Percentiles rank a stretch among this genome's conserved stretches.
phyloP scores from a whole-genome alignment of 495 filamentous ascomycete genomes.

The Penicillium alfredii region DNA sequence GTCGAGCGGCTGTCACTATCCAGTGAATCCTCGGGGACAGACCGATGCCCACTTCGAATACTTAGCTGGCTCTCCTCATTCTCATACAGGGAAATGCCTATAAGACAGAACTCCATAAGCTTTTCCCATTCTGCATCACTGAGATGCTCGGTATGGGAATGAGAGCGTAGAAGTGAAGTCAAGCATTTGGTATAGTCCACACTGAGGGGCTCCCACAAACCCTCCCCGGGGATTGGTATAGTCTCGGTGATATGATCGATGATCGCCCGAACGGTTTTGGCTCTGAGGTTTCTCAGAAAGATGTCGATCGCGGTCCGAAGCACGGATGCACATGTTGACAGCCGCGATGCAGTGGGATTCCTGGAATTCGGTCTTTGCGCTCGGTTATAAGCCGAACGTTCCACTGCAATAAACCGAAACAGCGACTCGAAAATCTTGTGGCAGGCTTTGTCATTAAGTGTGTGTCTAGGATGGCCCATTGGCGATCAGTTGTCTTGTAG shows the following conservation, averaged over 20 bases:
- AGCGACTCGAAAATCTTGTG: constrained; percentile 77
- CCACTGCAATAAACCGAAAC: constrained; percentile 60
- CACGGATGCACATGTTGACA: constrained; percentile 65
- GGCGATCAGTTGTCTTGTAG: constrained; percentile 15
- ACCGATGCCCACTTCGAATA: constrained; percentile 22
- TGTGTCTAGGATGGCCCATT: constrained; percentile 30
- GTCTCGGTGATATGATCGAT: constrained; percentile 77
- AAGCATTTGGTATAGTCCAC: constrained; percentile 76
- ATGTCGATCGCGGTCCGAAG: constrained; percentile 65
- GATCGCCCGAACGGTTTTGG: constrained; percentile 69
- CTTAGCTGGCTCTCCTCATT: constrained; percentile 26
- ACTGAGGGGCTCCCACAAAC: constrained; percentile 63
- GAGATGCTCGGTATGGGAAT: constrained; percentile 74
- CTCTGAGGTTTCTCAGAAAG: constrained; percentile 60
- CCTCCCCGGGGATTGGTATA: constrained; percentile 52
- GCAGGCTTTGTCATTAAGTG: constrained; percentile 67
- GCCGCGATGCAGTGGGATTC: constrained; percentile 45
- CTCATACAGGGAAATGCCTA: constrained; percentile 16
- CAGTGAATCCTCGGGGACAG: constrained; percentile 21
- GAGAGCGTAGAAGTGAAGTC: constrained; percentile 58
- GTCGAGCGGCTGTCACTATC: constrained; percentile 26
- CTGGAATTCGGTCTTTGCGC: constrained; percentile 45
- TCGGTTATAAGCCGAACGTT: constrained; percentile 58
- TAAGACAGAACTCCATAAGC: constrained; percentile 59
- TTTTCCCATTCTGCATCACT: constrained; percentile 59